Conservation (phyloP, 2,329 filamentous ascomycete species). For the Xylariaceae sp. region DNA sequence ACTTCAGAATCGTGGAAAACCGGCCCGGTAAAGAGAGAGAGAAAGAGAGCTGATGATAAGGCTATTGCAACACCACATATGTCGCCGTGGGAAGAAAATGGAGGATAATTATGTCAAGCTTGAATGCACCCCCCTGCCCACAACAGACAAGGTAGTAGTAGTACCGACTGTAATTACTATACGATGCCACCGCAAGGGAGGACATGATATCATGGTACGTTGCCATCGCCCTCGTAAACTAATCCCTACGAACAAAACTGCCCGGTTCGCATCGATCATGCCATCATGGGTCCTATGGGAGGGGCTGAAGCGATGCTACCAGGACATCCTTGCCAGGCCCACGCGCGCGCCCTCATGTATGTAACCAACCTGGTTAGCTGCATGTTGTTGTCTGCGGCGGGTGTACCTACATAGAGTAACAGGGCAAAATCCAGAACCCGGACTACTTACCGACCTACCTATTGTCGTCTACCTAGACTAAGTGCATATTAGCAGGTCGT, state of each 20-base stretch:
- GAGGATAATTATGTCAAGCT: no score
- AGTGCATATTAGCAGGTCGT: no score
- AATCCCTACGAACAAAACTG: background rate
- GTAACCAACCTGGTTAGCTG: background rate
- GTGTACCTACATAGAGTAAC: background rate
- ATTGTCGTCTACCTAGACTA: no score
- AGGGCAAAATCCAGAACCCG: no score
- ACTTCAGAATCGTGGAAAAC: no score
- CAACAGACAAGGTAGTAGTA: no score
- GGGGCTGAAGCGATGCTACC: background rate
- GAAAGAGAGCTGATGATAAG: background rate
- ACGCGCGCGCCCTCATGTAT: background rate
- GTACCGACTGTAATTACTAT: no score
- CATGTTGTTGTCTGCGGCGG: background rate
- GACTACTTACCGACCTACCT: background rate
- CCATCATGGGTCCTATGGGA: background rate
- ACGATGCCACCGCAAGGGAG: no score
- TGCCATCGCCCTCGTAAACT: background rate
- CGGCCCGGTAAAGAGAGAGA: no score
- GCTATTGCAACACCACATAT: background rate
- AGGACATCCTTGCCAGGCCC: background rate
- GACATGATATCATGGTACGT: background rate
- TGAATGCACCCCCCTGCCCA: no score
- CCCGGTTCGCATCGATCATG: background rate
- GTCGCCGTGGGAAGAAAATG: no score